Evolutionary conservation across 2,329 filamentous ascomycete species (phyloP).

Genomic region (Apiospora pterosperma): DNA sequence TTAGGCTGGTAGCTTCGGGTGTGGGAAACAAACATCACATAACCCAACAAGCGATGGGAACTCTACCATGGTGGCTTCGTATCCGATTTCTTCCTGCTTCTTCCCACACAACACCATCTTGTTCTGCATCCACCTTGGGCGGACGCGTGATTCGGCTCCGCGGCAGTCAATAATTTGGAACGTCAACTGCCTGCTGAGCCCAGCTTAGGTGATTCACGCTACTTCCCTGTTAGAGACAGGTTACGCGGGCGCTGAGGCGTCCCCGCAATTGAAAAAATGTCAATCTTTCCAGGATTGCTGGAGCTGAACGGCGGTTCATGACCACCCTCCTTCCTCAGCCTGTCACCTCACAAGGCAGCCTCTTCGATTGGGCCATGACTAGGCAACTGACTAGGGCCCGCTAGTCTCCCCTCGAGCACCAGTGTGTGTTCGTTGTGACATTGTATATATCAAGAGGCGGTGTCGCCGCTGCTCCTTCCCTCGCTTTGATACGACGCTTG

Average conservation of each 20-base stretch:
- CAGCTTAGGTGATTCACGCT: slow-evolving; percentile 14
- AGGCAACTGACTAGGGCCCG: slow-evolving; percentile 28
- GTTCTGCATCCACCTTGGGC: neutral
- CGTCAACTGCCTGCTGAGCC: slow-evolving; percentile 1
- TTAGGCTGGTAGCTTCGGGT: slow-evolving; percentile 1
- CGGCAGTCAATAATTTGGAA: neutral
- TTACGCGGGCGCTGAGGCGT: slow-evolving; percentile 10
- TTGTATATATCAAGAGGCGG: slow-evolving; percentile 21
- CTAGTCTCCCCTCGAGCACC: slow-evolving; percentile 2
- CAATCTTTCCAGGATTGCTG: slow-evolving; percentile 5
- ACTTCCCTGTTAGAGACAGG: slow-evolving; percentile 13
- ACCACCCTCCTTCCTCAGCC: slow-evolving; percentile 24
- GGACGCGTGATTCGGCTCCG: slow-evolving; percentile 5
- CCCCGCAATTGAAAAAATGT: slow-evolving; percentile 17
- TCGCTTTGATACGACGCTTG: slow-evolving; percentile 14
- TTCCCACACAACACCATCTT: neutral
- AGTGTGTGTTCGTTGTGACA: neutral
- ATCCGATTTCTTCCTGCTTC: neutral
- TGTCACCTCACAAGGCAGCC: slow-evolving; percentile 29
- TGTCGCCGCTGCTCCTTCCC: slow-evolving; percentile 12
- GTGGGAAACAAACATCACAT: neutral
- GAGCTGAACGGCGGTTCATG: slow-evolving; percentile 19
- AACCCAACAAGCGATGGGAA: neutral
- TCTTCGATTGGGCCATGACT: slow-evolving; percentile 16
- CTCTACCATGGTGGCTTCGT: slow-evolving; percentile 1